Evolutionary conservation across 1,139 yeast species (phyloP), one percentile per base, ranked within the genome.

Genomic region (Debaryomycetaceae sp.): DNA sequence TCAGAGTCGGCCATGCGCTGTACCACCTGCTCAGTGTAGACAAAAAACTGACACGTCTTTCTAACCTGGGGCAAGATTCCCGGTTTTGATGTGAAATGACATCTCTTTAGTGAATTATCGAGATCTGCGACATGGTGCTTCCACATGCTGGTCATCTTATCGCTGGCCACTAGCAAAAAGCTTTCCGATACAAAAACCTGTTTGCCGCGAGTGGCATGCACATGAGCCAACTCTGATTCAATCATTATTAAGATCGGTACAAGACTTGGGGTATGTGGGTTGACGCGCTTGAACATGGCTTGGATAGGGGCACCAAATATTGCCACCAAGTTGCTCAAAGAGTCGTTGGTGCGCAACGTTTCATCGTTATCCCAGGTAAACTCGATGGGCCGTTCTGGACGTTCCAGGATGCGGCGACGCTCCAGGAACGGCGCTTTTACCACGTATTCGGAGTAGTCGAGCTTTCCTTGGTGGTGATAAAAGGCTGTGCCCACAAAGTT

Each of bases 401-500:
- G 20, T 10, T 18, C 20, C 20, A 18, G 20, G 10, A 18, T 18
- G 10, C 20, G 20, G 40, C 36, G 41, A 40, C 55, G 51, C 35
- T 37, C 47, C n/a, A 50, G 53, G 26, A 56, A 54, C 2, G 81
- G 68, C 21, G 49, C 43, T 11, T 43, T 41, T 10, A 53, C 49
- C 15, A 78, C 51, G 40, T 62, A 75, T 7, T 66, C 72, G 5
- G 62, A 54, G 38, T 73, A 79, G 21, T 61, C 62, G 4, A 56
- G 38, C 13, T 54, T 55, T 2, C 61, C 56, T 27, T 64, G 64
- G 13, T 76, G 70, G 30, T 77, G 55, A 38, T 82, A 92, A 55
- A 86, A 85, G 33, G 85, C 64, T 13, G 55, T 57, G 8, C 72
- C 72, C 13, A 79, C 47, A 35, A 83, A 76, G 40, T 70, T 75